phyloP scores from a whole-genome alignment of 106 monocot genomes.

The Vanilla planifolia region DNA sequence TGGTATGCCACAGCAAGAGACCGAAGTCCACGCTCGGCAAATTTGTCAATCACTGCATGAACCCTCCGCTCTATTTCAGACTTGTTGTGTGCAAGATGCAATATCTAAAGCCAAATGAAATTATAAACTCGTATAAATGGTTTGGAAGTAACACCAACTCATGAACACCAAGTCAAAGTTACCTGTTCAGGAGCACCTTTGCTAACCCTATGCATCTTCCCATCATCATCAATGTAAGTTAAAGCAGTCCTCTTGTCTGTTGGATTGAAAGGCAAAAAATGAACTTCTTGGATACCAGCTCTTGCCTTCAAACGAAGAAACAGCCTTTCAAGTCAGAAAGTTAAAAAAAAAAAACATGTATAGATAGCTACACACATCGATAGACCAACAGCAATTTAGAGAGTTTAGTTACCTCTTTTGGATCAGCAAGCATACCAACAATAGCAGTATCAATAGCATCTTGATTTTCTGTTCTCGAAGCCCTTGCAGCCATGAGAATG shows the following conservation, averaged over 20 bases:
- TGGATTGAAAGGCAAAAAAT: slow-evolving; percentile 72
- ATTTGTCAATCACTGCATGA: slow-evolving; percentile 93
- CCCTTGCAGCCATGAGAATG: slow-evolving; percentile 93
- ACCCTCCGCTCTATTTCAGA: slow-evolving; percentile 91
- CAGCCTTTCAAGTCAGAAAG: too few species aligned
- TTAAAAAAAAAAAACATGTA: neutral
- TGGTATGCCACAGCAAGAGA: slow-evolving; percentile 94
- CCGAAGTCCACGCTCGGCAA: slow-evolving; percentile 92
- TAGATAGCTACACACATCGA: neutral
- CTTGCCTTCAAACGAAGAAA: slow-evolving; percentile 32
- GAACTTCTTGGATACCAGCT: slow-evolving; percentile 67
- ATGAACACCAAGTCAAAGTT: slow-evolving; percentile 2
- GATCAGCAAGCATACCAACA: slow-evolving; percentile 95
- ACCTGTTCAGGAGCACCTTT: slow-evolving; percentile 90
- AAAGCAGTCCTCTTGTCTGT: slow-evolving; percentile 79
- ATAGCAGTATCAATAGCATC: slow-evolving; percentile 96
- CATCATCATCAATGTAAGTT: slow-evolving; percentile 60
- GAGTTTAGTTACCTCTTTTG: slow-evolving; percentile 74
- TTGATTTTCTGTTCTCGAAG: slow-evolving; percentile 90
- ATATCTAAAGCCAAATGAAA: slow-evolving; percentile 51
- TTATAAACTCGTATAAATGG: neutral
- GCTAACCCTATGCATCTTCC: slow-evolving; percentile 78
- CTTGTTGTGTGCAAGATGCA: slow-evolving; percentile 90
- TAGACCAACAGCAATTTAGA: neutral
- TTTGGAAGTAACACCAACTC: slow-evolving; percentile 5